phyloP scores from a whole-genome alignment of 176 grass and related monocot species.

The Hordeum marinum region DNA sequence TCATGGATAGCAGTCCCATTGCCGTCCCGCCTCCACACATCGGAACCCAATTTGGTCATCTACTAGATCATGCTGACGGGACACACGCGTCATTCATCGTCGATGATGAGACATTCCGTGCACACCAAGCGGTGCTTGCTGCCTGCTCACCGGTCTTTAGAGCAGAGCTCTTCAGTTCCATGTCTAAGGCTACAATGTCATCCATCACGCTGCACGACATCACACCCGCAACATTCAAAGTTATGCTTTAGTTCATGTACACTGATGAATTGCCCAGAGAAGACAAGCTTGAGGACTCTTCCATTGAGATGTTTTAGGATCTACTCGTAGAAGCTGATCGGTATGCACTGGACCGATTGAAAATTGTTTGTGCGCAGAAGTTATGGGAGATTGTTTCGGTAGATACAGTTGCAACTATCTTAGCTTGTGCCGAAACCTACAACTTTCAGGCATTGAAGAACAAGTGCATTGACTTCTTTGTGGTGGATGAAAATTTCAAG shows the following conservation, averaged over 20 bases:
- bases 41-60: slow-evolving; percentile 2
- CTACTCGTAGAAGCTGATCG: slow-evolving; percentile 49
- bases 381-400: slow-evolving; percentile 30
- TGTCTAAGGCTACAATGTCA: not conserved
- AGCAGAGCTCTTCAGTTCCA: slow-evolving; percentile 27
- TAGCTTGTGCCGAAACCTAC: slow-evolving; percentile 41
- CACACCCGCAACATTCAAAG: slow-evolving; percentile 13
- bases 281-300: not conserved
- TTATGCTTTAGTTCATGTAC: slow-evolving; percentile 50
- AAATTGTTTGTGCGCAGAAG: slow-evolving; percentile 33
- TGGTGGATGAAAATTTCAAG: slow-evolving; percentile 28
- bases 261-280: slow-evolving; percentile 13
- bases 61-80: slow-evolving; percentile 3
- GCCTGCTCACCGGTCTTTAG: slow-evolving; percentile 27
- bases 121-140: slow-evolving; percentile 19
- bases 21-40: slow-evolving; percentile 3
- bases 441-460: slow-evolving; percentile 38
- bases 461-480: slow-evolving; percentile 46
- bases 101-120: not conserved
- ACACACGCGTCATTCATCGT: slow-evolving; percentile 24
- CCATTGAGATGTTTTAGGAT: not conserved
- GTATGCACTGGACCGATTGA: slow-evolving; percentile 48
- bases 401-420: slow-evolving; percentile 16
- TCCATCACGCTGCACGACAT: slow-evolving; percentile 29
- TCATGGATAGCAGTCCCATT: not conserved